Evolutionary conservation across 2,329 filamentous ascomycete species (phyloP).

Genomic region (Penicillium frequentans): DNA sequence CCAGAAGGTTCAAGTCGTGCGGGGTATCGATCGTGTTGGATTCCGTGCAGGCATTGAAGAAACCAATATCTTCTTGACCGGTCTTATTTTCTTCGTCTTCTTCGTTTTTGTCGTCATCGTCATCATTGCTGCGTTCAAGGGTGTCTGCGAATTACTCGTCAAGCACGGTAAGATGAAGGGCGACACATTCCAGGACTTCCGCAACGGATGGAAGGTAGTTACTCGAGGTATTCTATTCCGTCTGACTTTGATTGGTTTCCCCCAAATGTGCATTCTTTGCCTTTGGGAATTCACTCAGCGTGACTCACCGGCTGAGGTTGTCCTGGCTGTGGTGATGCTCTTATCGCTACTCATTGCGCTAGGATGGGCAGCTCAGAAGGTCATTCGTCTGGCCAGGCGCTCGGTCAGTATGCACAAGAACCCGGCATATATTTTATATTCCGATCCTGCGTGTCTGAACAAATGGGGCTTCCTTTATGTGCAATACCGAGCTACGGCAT

Average conservation of each 20-base stretch:
- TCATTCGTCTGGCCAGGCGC: conserved; percentile 82
- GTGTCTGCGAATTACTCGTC: conserved; percentile 71
- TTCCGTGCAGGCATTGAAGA: conserved; percentile 82
- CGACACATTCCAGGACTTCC: conserved; percentile 89
- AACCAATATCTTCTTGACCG: conserved; percentile 92
- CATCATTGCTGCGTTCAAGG: conserved; percentile 77
- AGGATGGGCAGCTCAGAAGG: conserved; percentile 84
- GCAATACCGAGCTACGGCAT: conserved; percentile 91
- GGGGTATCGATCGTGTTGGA: conserved; percentile 84
- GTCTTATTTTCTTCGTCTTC: conserved; percentile 82
- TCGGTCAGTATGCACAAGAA: conserved; percentile 93
- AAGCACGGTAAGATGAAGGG: conserved; percentile 75
- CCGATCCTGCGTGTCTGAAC: conserved; percentile 88
- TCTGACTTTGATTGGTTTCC: conserved; percentile 84
- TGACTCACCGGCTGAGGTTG: conserved; percentile 82
- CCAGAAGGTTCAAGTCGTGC: conserved; percentile 55
- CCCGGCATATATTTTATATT: conserved; percentile 94
- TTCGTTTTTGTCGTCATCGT: conserved; percentile 75
- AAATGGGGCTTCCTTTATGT: conserved; percentile 99
- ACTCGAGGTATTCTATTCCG: conserved; percentile 93
- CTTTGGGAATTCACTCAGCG: conserved; percentile 88
- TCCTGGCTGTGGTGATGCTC: conserved; percentile 86
- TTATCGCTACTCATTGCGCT: conserved; percentile 76
- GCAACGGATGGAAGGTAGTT: conserved; percentile 89
- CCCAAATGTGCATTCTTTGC: conserved; percentile 85